phyloP scores from a whole-genome alignment of 805 yeast species.

The Metschnikowia vanudenii region DNA sequence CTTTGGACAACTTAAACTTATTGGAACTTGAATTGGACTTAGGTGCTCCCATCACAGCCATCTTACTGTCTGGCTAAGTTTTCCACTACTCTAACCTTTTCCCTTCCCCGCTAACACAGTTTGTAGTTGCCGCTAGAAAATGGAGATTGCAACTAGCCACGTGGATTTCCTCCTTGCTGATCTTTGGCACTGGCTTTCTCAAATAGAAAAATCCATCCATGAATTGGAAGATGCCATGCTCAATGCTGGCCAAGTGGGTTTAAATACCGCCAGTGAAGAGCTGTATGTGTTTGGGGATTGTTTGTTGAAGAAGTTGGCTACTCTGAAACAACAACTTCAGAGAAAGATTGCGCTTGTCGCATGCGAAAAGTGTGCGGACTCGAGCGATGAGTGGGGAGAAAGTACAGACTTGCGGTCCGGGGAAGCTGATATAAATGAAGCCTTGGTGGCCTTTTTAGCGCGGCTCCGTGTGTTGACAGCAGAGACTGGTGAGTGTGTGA shows the following conservation, averaged over 20 bases:
- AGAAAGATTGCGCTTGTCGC: conserved; percentile 1
- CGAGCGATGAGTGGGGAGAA: background rate
- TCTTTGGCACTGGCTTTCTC: conserved; percentile 11
- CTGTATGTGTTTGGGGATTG: background rate
- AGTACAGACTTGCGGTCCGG: background rate
- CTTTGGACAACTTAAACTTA: no score
- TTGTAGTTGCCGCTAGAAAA: background rate
- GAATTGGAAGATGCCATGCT: conserved; percentile 3
- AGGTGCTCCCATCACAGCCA: no score
- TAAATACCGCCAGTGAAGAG: background rate
- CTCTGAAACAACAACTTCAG: background rate
- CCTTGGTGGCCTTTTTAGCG: background rate
- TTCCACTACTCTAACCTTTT: no score
- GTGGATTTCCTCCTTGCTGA: conserved; percentile 1
- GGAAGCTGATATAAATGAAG: background rate
- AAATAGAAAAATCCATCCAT: conserved; percentile 1
- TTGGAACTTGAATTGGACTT: no score
- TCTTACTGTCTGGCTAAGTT: no score
- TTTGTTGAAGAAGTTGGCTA: background rate
- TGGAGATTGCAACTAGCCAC: background rate
- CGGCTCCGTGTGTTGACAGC: background rate
- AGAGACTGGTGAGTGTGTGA: conserved; percentile 3
- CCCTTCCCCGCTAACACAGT: no score
- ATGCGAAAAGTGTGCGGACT: background rate
- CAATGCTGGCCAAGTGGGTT: background rate